A percentile compares a stretch with the other conserved stretches of the same genome.
These are phyloP conservation scores for Solanum appendiculatum DNA, from an alignment of 257 asterid species.

Conservation along the genomic window DNA sequence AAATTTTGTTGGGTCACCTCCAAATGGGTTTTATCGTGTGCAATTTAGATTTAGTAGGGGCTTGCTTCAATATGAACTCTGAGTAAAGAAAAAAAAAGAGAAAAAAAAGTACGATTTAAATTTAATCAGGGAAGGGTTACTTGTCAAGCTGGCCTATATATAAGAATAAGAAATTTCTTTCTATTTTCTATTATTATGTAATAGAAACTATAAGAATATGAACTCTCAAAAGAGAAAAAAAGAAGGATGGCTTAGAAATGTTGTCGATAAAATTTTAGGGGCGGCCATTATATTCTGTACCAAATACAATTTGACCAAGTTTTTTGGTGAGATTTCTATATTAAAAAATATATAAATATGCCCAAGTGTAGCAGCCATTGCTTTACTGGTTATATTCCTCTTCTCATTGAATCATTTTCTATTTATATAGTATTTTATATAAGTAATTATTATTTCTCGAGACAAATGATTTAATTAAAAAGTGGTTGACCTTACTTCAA, in stretches of 20 bases:
- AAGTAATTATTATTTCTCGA: neutral
- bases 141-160: no score
- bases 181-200: no score
- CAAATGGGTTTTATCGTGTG: rapidly evolving
- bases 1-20: no score
- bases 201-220: no score
- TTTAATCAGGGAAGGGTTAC: no score
- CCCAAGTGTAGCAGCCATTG: neutral
- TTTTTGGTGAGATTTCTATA: neutral
- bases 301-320: neutral
- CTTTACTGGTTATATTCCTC: neutral
- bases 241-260: no score
- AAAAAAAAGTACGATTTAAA: no score
- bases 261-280: neutral
- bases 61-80: no score
- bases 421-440: neutral
- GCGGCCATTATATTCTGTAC: neutral
- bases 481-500: neutral
- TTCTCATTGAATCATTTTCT: neutral
- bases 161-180: no score
- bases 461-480: neutral
- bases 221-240: no score
- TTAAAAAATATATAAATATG: neutral
- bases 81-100: no score
- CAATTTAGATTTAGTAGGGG: no score